Percentiles rank a stretch among this genome's conserved stretches.
phyloP scores from a whole-genome alignment of 2,329 filamentous ascomycete species.

The Colletotrichum sublineola region DNA sequence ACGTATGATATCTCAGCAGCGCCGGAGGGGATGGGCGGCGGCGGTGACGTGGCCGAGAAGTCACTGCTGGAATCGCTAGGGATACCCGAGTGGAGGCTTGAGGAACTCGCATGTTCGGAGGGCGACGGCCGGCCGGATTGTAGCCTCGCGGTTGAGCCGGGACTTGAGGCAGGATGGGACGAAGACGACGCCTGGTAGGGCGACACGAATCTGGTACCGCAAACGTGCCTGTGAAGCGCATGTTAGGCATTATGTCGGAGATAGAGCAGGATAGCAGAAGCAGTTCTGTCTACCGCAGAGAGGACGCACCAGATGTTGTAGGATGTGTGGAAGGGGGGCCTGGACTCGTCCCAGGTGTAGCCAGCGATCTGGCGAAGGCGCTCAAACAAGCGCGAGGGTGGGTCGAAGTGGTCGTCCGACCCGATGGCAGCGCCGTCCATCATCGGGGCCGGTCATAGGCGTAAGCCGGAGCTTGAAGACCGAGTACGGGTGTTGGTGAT shows the following conservation, averaged over 20 bases:
- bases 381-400: constrained; percentile 78
- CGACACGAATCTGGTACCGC: constrained; percentile 71
- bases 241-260: constrained; percentile 27
- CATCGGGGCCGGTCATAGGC: constrained; percentile 49
- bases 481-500: constrained; percentile 40
- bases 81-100: constrained; percentile 48
- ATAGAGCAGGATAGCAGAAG: not conserved
- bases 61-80: constrained; percentile 57
- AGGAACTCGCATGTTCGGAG: constrained; percentile 55
- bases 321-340: constrained; percentile 71
- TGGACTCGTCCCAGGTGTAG: constrained; percentile 81
- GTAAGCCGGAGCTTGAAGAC: constrained; percentile 38
- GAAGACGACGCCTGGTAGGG: constrained; percentile 61
- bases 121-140: constrained; percentile 59
- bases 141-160: constrained; percentile 58
- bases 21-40: constrained; percentile 49
- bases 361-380: constrained; percentile 79
- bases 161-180: constrained; percentile 59
- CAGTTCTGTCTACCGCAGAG: not conserved
- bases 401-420: constrained; percentile 70
- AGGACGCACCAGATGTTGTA: constrained; percentile 86
- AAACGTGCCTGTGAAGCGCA: constrained; percentile 69
- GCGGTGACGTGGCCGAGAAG: constrained; percentile 53
- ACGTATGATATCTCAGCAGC: constrained; percentile 66
- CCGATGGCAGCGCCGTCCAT: constrained; percentile 66